Conservation (phyloP, 306 rosid genomes). For the Oemleria cerasiformis region DNA sequence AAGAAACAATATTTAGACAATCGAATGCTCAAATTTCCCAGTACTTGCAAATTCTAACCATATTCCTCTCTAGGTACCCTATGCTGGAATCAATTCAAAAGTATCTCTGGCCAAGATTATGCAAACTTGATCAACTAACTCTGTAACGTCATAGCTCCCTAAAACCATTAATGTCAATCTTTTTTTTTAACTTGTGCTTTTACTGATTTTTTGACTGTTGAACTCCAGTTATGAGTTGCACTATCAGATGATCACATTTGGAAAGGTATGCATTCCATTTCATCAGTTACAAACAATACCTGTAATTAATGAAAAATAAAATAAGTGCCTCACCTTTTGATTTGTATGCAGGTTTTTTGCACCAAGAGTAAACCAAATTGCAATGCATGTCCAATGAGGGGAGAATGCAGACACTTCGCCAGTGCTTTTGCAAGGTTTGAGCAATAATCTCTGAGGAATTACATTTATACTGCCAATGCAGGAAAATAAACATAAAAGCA, state of each 20-base stretch:
- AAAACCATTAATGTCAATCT: slow-evolving; percentile 5
- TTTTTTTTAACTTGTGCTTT: slow-evolving; percentile 17
- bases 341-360: slow-evolving; percentile 76
- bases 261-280: slow-evolving; percentile 55
- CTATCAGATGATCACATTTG: slow-evolving; percentile 96
- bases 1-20: slow-evolving; percentile 29
- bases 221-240: slow-evolving; percentile 81
- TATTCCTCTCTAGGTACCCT: slow-evolving; percentile 64
- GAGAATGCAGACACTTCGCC: slow-evolving; percentile 96
- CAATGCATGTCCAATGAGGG: slow-evolving; percentile 98
- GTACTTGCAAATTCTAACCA: slow-evolving; percentile 31
- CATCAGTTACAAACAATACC: neutral
- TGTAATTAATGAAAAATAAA: slow-evolving; percentile 17
- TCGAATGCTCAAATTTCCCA: slow-evolving; percentile 2
- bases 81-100: slow-evolving; percentile 85
- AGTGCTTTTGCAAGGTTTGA: slow-evolving; percentile 98
- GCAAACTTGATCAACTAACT: slow-evolving; percentile 91
- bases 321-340: slow-evolving; percentile 24
- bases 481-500: neutral
- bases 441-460: slow-evolving; percentile 18
- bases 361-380: slow-evolving; percentile 91
- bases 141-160: slow-evolving; percentile 50
- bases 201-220: slow-evolving; percentile 34
- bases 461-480: slow-evolving; percentile 17
- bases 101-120: slow-evolving; percentile 96